A percentile compares a stretch with the other conserved stretches of the same genome.
These are phyloP conservation scores for Spongispora temasekensis DNA, from an alignment of 1,284 basidiomycete species.

Conservation along the genomic window DNA sequence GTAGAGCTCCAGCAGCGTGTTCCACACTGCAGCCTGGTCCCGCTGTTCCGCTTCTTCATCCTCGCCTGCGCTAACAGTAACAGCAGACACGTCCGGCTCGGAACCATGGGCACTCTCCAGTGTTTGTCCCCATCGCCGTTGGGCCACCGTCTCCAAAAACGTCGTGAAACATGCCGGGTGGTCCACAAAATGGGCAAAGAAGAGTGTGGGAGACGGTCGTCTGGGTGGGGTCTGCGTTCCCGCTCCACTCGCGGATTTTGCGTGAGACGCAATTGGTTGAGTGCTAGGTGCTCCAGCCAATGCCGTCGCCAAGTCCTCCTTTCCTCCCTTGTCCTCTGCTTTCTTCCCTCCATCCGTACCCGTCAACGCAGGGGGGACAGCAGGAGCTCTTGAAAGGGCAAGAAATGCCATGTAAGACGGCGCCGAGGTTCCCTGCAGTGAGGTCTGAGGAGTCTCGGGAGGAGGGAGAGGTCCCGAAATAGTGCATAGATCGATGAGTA, in stretches of 20 bases:
- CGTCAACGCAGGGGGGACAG: slow-evolving; percentile 43
- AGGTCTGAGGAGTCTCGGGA: slow-evolving; percentile 18
- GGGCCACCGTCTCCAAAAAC: slow-evolving; percentile 89
- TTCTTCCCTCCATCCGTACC: slow-evolving; percentile 34
- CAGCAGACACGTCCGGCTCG: slow-evolving; percentile 12
- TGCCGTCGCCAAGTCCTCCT: slow-evolving; percentile 19
- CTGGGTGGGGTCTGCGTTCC: slow-evolving; percentile 39
- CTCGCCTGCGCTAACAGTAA: slow-evolving; percentile 16
- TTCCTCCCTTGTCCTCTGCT: slow-evolving; percentile 16
- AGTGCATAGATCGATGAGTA: slow-evolving; percentile 92
- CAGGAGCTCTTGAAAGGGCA: slow-evolving; percentile 60
- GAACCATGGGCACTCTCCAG: slow-evolving; percentile 44
- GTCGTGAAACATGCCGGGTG: slow-evolving; percentile 60
- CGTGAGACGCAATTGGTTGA: slow-evolving; percentile 33
- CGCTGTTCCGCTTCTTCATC: slow-evolving; percentile 58
- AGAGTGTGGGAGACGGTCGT: slow-evolving; percentile 81
- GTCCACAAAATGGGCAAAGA: slow-evolving; percentile 95
- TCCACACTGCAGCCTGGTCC: slow-evolving; percentile 92
- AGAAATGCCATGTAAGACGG: slow-evolving; percentile 80
- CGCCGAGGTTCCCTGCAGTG: slow-evolving; percentile 35
- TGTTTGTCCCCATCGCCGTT: slow-evolving; percentile 78
- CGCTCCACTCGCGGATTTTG: slow-evolving; percentile 17
- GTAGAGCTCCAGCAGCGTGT: slow-evolving; percentile 94
- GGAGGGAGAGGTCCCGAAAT: slow-evolving; percentile 55
- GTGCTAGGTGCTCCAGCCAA: slow-evolving; percentile 15